Base-by-base conservation (phyloP, 129 eudicot species). In the Oenanthe sinensis region DNA sequence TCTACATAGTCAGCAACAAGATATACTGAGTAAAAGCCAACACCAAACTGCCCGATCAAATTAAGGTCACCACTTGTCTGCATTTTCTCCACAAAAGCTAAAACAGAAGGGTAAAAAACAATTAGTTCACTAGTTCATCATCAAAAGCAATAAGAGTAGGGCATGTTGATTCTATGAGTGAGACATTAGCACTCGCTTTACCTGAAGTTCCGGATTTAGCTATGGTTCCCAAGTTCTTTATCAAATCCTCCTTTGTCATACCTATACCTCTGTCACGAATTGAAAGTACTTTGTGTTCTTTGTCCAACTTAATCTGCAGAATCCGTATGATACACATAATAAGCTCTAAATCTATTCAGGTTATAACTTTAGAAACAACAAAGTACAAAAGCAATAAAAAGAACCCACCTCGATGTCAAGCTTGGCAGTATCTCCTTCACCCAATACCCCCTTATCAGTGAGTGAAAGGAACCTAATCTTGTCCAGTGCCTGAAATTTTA, bases 141-240 rank as follows among this genome's bases (percentile, higher is more conserved):
- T n/a, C 42, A 44, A 11, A 22, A 42, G 49, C 74, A 71, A 76
- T 58, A 73, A 43, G 22, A 43, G 63, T 42, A 49, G 49, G 5
- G 16, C 71, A 44, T 47, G 37, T 28, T 52, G 2, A 74, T 30
- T 26, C 14, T 68, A 47, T 44, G 63, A 74, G 65, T 46, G 28
- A 42, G 9, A 39, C 22, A 49, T 45, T 48, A 50, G 75, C 54
- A 72, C 43, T 42, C 4, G 43, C 8, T 45, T 69, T 83, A 95
- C 97, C 98, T 87, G 99, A 95, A 87, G 99, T 95, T 87, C 99
- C 97, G 76, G 99, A 95, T 76, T 95, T 95, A 52, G 99, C 99
- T 74, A 92, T 92, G 49, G 99, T 95, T 77, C 99, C 99, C 82
- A 95, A 83, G 81, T 95, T 95, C 86, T 95, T 95, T 70, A 92